Evolutionary conservation across 225 moss, liverwort and hornwort genomes (phyloP).

Genomic region (Pleurozium schreberi): DNA sequence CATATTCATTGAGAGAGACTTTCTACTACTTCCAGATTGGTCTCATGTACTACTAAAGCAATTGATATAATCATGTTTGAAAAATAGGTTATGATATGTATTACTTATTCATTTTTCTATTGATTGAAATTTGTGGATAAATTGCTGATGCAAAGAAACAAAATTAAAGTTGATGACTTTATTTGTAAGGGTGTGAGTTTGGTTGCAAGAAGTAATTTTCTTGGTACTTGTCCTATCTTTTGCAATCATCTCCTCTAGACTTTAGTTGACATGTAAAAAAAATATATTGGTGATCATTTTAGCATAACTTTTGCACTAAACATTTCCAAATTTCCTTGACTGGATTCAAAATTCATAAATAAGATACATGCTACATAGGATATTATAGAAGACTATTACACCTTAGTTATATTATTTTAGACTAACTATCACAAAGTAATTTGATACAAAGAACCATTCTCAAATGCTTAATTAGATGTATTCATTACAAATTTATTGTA

Average conservation of each 20-base stretch:
- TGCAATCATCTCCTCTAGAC: background rate
- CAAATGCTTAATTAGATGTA: background rate
- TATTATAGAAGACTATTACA: too few species aligned
- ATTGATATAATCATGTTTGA: too few species aligned
- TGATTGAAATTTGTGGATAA: too few species aligned
- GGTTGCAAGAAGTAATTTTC: rapidly evolving
- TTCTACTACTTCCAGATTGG: too few species aligned
- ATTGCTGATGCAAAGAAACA: too few species aligned
- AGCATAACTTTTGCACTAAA: background rate
- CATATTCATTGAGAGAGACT: too few species aligned
- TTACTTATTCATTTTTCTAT: too few species aligned
- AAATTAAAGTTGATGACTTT: too few species aligned
- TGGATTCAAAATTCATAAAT: background rate
- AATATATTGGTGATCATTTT: background rate
- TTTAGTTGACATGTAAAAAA: background rate
- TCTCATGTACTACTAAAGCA: too few species aligned
- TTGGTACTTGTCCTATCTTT: background rate
- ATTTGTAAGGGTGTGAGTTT: background rate
- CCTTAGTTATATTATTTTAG: background rate
- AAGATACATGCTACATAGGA: too few species aligned
- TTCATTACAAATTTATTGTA: background rate
- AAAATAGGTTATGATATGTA: too few species aligned
- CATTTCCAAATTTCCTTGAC: background rate
- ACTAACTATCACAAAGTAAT: background rate
- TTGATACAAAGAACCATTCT: background rate